Base-by-base conservation (phyloP, 305 asterid species). In the Nicotiana rustica region DNA sequence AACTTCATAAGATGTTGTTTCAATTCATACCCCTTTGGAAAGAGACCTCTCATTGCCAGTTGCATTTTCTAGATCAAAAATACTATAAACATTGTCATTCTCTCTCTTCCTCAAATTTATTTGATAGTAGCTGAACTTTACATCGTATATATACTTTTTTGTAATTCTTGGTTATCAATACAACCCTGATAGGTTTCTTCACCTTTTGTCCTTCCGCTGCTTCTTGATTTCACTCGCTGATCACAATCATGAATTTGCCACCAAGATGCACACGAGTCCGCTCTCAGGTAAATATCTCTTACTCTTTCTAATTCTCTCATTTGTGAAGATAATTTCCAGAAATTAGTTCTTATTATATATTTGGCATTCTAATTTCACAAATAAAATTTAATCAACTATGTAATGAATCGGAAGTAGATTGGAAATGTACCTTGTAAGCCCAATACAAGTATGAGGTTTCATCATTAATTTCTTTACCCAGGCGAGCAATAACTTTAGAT, bases 361-460 rank as follows among this genome's bases (percentile, higher is more conserved):
- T 0, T 6, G 79, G 62, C 62, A 0, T 47, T 73, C 62, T 21
- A 12, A 73, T 38, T 13, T 73, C 79, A 49, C 13, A 9, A 49
- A 14, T 47, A 49, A 47, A 73, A 73, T 49, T 49, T 49, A 18
- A 73, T 73, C 64, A 49, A 21, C 3, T 25, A 73, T 73, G 64
- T 8, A 49, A 49, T 14, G 79, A 49, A 66, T 4, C n/a, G 17
- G 35, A 33, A 31, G 10, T 41, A 67, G 49, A 10, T 44, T 67
- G 61, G 77, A 76, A 35, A 52, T 38, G 66, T 86, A 91, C 99
- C 97, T 91, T 91, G 86, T 91, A 87, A 41, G 99, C 98, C 99
- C 97, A 95, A 85, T 93, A 95, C 81, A 96, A 86, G 88, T 96
- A 96, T 17, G 99, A 96, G 70, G 91, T 88, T 86, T 95, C 94